These are phyloP conservation scores for Exophiala aquamarina DNA, from an alignment of 2,329 filamentous ascomycete genomes.

Conservation along the genomic window DNA sequence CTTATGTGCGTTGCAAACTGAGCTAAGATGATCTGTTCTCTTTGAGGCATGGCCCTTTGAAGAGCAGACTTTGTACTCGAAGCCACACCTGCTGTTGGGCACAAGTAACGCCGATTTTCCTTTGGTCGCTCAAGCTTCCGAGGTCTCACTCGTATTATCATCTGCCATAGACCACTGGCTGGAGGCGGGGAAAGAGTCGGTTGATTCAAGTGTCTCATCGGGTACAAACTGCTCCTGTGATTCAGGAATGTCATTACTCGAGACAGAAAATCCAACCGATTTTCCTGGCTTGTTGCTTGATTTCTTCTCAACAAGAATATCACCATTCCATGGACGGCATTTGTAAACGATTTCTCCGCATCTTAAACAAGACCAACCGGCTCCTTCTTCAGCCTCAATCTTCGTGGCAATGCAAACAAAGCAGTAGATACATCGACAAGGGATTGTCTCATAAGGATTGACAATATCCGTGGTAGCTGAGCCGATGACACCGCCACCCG, in stretches of 20 bases:
- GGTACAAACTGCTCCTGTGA: not conserved
- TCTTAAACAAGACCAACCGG: conserved; percentile 87
- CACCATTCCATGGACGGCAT: conserved; percentile 88
- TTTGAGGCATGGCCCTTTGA: too few relatives aligned
- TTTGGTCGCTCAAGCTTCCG: too few relatives aligned
- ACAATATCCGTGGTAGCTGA: conserved; percentile 91
- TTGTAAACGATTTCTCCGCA: conserved; percentile 82
- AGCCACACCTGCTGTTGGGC: too few relatives aligned
- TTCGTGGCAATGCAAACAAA: conserved; percentile 92
- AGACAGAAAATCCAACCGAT: conserved; percentile 56
- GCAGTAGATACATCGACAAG: conserved; percentile 91
- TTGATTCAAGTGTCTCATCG: conserved; percentile 11
- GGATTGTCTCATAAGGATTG: conserved; percentile 88
- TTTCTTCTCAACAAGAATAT: conserved; percentile 62
- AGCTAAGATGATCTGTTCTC: too few relatives aligned
- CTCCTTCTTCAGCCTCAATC: conserved; percentile 87
- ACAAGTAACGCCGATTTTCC: too few relatives aligned
- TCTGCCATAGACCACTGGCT: conserved; percentile 23
- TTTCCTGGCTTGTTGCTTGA: conserved; percentile 38
- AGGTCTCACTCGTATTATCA: not conserved
- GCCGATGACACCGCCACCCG: conserved; percentile 79
- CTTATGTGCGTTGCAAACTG: too few relatives aligned
- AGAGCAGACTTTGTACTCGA: too few relatives aligned
- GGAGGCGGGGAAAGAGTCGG: conserved; percentile 2
- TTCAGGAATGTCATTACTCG: conserved; percentile 6